Evolutionary conservation across 768 basidiomycete genomes (phyloP).

Genomic region (Lactarius tabidus): DNA sequence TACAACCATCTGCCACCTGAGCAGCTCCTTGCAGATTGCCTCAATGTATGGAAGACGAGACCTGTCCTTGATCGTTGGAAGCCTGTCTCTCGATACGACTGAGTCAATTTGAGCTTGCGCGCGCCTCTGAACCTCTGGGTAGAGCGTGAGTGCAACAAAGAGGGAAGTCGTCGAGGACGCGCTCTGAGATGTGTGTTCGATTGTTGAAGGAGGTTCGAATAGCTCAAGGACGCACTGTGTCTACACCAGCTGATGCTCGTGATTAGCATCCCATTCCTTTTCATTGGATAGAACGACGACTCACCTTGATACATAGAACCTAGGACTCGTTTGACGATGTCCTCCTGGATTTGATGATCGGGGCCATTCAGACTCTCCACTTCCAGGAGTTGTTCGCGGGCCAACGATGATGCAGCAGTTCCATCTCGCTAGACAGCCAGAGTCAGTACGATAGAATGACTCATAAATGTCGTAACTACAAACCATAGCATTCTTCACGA

Average conservation of each 20-base stretch:
- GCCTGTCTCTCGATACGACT: constrained; percentile 13
- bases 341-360: too few relatives aligned
- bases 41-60: too few relatives aligned
- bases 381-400: too few relatives aligned
- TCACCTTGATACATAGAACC: too few relatives aligned
- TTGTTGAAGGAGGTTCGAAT: not conserved
- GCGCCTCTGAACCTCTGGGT: constrained; percentile 16
- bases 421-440: too few relatives aligned
- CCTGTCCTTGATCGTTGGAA: constrained; percentile 12
- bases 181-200: not conserved
- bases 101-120: constrained; percentile 23
- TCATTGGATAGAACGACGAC: too few relatives aligned
- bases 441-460: too few relatives aligned
- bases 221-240: not conserved
- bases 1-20: not conserved
- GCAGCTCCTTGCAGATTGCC: too few relatives aligned
- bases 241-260: not conserved
- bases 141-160: constrained; percentile 14
- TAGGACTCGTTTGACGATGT: too few relatives aligned
- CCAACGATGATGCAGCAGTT: too few relatives aligned
- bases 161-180: constrained; percentile 3
- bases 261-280: too few relatives aligned
- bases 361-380: too few relatives aligned
- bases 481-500: constrained; percentile 4
- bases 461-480: not conserved